Percentiles rank a stretch among this genome's conserved stretches.
Conservation (phyloP, 768 basidiomycete species). For the Rickenella mellea region DNA sequence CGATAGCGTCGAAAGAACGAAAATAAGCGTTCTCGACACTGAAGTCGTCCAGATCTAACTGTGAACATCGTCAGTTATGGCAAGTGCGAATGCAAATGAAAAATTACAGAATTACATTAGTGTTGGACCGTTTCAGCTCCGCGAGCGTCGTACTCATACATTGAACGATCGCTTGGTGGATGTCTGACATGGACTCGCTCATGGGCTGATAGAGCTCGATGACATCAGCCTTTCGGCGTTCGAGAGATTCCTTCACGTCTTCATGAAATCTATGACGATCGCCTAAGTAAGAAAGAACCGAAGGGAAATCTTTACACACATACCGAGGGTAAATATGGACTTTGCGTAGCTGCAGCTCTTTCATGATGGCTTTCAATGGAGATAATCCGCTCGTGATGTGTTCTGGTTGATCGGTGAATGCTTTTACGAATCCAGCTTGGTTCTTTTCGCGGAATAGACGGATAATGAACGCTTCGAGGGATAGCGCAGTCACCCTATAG, state of each 20-base stretch:
- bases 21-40: slow-evolving; percentile 92
- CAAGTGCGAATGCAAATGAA: background rate
- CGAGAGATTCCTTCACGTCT: slow-evolving; percentile 72
- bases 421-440: slow-evolving; percentile 86
- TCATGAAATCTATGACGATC: slow-evolving; percentile 91
- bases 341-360: slow-evolving; percentile 81
- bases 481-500: slow-evolving; percentile 73
- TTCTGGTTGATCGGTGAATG: slow-evolving; percentile 95
- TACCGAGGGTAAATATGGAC: slow-evolving; percentile 91
- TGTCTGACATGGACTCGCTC: slow-evolving; percentile 81
- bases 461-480: slow-evolving; percentile 87
- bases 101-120: slow-evolving; percentile 34
- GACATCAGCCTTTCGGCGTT: slow-evolving; percentile 81
- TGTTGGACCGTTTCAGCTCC: slow-evolving; percentile 84
- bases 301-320: slow-evolving; percentile 5
- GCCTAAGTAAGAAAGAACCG: too few relatives aligned
- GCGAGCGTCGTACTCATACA: slow-evolving; percentile 88
- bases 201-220: slow-evolving; percentile 84
- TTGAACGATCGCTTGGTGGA: slow-evolving; percentile 85
- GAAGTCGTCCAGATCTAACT: slow-evolving; percentile 93
- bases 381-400: slow-evolving; percentile 88
- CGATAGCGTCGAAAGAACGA: slow-evolving; percentile 81
- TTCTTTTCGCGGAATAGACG: slow-evolving; percentile 88
- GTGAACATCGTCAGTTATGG: background rate
- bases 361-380: slow-evolving; percentile 86